Evolutionary conservation across 495 filamentous ascomycete species (phyloP).

Genomic region (Neurospora sp.): DNA sequence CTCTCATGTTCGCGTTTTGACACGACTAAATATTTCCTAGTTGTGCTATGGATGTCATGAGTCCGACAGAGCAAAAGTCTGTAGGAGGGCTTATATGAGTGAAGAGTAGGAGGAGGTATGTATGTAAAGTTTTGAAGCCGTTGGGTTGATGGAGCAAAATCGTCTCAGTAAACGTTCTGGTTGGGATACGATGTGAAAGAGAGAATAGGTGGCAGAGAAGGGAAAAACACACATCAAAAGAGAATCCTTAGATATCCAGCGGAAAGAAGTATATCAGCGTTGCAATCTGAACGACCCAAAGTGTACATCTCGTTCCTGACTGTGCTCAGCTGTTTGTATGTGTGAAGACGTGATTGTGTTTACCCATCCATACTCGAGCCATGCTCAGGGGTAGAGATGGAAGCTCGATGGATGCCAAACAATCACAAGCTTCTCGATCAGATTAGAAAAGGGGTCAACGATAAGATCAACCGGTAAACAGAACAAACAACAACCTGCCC

Average conservation of each 20-base stretch:
- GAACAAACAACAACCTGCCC: neutral
- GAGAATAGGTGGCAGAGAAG: neutral
- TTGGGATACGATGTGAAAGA: neutral
- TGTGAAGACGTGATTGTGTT: neutral
- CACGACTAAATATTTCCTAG: neutral
- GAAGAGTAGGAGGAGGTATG: neutral
- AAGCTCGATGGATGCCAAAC: neutral
- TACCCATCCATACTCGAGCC: no score
- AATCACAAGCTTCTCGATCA: neutral
- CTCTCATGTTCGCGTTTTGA: neutral
- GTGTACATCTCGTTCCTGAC: neutral
- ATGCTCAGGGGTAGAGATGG: neutral
- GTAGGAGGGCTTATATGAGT: neutral
- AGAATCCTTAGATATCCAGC: neutral
- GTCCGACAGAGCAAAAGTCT: neutral
- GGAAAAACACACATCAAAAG: neutral
- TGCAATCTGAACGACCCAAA: neutral
- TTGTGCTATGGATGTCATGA: neutral
- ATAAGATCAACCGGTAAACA: neutral
- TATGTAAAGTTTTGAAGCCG: neutral
- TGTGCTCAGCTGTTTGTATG: neutral
- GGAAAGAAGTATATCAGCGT: neutral
- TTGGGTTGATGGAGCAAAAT: neutral
- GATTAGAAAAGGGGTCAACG: neutral
- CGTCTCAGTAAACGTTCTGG: neutral